Base-by-base conservation (phyloP, 495 filamentous ascomycete genomes). In the Penicillium taxi region DNA sequence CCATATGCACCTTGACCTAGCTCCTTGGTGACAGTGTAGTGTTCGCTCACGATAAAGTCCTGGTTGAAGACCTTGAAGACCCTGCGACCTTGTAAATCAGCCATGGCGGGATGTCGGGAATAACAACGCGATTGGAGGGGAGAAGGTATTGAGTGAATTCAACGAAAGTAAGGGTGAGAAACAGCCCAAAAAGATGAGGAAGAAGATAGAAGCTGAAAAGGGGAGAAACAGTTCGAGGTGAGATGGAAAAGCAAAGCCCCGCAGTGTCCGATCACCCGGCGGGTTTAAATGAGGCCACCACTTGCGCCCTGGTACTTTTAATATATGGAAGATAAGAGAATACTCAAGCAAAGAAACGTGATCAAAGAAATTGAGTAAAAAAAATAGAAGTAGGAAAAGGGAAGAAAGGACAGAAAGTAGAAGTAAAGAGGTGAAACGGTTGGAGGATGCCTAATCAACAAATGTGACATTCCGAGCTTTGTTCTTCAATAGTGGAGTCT, bases 1-100 rank as follows among this genome's bases (percentile, higher is more conserved):
- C 91, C 93, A 51, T 96, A 98, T 41, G 91, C 93, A 44, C 91
- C 91, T 57, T 98, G 91, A 16, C 93, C 91, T 26, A 98, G 74
- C 68, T 98, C 91, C 73, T 98, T 98, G 36, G 89, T 98, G 44
- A 98, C 91, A 56, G 82, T 94, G 69, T 98, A 98, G 34, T 93
- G 77, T 64, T 96, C 89, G 58, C 95, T 93, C 44, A 98, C 91
- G 46, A 96, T 82, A 55, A 98, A 98, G 69, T 98, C 91, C 62
- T 98, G 91, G 75, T 96, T 96, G 71, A 98, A 98, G 55, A 96
- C 91, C 82, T 96, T 96, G 77, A 96, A 98, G 63, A 88, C 75
- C 72, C 93, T 94, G 57, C 89, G 84, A 56, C 85, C 85, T 47
- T 80, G 77, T 34, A 93, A 68, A 59, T 88, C 83, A 50, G 75